These are phyloP conservation scores for Aureobasidium sp. DNA, from an alignment of 2,329 filamentous ascomycete species.

Conservation along the genomic window DNA sequence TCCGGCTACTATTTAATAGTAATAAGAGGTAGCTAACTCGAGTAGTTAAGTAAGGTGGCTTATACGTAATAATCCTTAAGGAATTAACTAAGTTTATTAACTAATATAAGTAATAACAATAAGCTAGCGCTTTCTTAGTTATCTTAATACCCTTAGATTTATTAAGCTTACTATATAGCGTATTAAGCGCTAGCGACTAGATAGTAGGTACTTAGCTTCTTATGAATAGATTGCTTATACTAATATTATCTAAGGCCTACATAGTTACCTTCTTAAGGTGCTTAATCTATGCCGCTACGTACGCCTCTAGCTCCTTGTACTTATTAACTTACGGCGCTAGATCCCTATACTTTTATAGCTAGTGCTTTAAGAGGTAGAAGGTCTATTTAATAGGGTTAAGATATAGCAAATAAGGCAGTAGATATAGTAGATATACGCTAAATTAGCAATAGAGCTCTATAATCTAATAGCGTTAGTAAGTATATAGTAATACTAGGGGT, in stretches of 20 bases:
- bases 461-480: not conserved
- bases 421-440: not conserved
- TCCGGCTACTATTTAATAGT: not conserved
- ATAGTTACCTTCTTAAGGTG: not conserved
- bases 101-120: not conserved
- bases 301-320: not conserved
- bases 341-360: not conserved
- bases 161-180: not conserved
- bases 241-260: not conserved
- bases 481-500: not conserved
- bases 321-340: not conserved
- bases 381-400: not conserved
- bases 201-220: not conserved
- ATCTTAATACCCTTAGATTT: not conserved
- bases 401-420: not conserved
- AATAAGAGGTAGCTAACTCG: not conserved
- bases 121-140: not conserved
- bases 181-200: not conserved
- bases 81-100: not conserved
- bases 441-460: not conserved
- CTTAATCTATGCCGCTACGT: not conserved
- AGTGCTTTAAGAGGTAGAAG: not conserved
- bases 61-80: not conserved
- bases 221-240: not conserved
- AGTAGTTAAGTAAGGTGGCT: not conserved